Evolutionary conservation across 441 rosid species (phyloP), one percentile per base, ranked within the genome.

Genomic region (Corymbia citriodora): DNA sequence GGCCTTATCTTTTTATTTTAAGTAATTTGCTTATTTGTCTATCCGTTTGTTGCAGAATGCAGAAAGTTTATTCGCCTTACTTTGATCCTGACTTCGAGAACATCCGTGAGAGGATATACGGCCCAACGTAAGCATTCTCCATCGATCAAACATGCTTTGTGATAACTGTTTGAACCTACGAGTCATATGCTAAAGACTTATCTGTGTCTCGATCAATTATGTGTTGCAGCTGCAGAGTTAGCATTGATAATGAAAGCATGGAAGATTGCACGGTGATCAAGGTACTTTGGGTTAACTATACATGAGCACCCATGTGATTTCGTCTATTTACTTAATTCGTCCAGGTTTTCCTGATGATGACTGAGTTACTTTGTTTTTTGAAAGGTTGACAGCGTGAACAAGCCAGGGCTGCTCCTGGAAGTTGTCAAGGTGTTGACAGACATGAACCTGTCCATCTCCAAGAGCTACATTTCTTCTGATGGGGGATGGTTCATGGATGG

Each of bases 401-500:
- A 96, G 90, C 96, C 95, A 88, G 97, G 96, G 88, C 95, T 96
- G 89, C 97, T 95, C 92, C 92, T 96, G 68, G 96, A 95, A 93
- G 95, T 96, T 88, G 97, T 96, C 54, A 96, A 95, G 87, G 94
- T 96, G 89, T 93, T 96, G 92, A 96, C 98, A 10, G 97, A 96
- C 87, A 89, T 96, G 93, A 95, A 96, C 82, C 95, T 96, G 49
- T 90, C 90, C 61, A 96, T 96, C 68, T 93, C 92, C 61, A 96
- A 96, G 70, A 88, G 96, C 91, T 96, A 96, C 92, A 95, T 96
- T 90, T 95, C 98, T 89, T 96, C 94, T 9, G 97, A 96, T 90
- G 96, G 94, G 53, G 96, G 95, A 87, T 96, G 97, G 97, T 94
- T 95, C 94, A 95, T 96, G 97, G 96, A 96, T 90, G 97, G 97